Evolutionary conservation across 2,329 filamentous ascomycete species (phyloP).

Genomic region (Stenocarpella maydis): DNA sequence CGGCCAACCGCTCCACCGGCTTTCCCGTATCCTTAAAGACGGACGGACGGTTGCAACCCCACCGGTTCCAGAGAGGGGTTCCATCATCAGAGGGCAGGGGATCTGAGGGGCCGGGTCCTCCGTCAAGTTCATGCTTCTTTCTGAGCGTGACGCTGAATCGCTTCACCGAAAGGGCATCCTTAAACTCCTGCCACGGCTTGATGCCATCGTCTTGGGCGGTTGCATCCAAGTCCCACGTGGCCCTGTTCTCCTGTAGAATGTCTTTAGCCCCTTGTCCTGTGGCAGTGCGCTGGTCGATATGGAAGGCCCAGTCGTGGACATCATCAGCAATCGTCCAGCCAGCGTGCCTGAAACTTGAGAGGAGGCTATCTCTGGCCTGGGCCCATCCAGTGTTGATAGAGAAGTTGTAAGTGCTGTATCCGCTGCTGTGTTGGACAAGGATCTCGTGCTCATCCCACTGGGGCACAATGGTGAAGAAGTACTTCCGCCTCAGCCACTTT

Average conservation of each 20-base stretch:
- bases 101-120: not conserved
- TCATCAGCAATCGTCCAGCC: not conserved
- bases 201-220: not conserved
- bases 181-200: not conserved
- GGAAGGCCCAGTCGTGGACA: not conserved
- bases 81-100: not conserved
- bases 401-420: not conserved
- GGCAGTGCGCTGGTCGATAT: conserved; percentile 10
- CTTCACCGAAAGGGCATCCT: not conserved
- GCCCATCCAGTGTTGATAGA: not conserved
- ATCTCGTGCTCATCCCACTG: not conserved
- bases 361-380: not conserved
- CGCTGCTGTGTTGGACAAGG: not conserved
- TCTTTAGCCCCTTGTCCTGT: not conserved
- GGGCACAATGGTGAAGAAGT: not conserved
- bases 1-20: not conserved
- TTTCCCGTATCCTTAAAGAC: not conserved
- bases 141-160: not conserved
- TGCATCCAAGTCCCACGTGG: not conserved
- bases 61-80: not conserved
- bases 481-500: not conserved
- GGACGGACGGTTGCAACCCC: conserved; percentile 10
- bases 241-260: not conserved
- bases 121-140: not conserved
- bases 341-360: not conserved